Evolutionary conservation across 352 stramenopile species (phyloP).

Genomic region (Phytophthora fragariae): DNA sequence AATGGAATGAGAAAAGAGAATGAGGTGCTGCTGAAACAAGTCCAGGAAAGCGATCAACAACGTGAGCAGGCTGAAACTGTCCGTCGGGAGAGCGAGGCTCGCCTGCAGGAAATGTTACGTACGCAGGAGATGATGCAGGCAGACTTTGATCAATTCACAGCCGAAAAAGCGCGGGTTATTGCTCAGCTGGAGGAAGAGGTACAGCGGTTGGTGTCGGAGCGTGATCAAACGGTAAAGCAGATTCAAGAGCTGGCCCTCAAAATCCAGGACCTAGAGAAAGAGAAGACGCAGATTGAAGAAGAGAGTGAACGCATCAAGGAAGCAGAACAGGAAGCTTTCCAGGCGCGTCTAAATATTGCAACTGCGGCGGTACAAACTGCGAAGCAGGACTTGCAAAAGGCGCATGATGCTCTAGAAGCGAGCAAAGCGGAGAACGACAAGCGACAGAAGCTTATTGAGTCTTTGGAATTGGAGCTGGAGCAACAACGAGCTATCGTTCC

Average conservation of each 20-base stretch:
- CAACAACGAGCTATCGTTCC: constrained; percentile 4
- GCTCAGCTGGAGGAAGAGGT: constrained; percentile 33
- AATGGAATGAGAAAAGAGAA: constrained; percentile 87
- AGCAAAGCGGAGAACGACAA: constrained; percentile 40
- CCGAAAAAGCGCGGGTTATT: constrained; percentile 37
- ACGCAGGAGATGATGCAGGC: constrained; percentile 45
- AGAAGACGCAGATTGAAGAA: constrained; percentile 31
- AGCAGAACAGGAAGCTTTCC: constrained; percentile 33
- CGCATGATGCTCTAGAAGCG: constrained; percentile 25
- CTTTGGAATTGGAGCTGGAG: constrained; percentile 37
- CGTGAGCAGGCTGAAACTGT: constrained; percentile 25
- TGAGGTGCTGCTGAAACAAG: constrained; percentile 44
- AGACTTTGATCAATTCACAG: constrained; percentile 46
- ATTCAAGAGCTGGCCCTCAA: constrained; percentile 28
- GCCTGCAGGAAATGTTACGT: constrained; percentile 40
- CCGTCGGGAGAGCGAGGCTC: constrained; percentile 17
- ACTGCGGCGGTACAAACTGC: constrained; percentile 20
- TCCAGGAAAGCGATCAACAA: constrained; percentile 32
- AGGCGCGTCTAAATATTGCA: constrained; percentile 27
- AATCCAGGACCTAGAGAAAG: constrained; percentile 33
- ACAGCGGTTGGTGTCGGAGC: constrained; percentile 16
- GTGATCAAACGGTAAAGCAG: constrained; percentile 19
- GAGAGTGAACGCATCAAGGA: constrained; percentile 29
- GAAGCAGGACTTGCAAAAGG: constrained; percentile 34
- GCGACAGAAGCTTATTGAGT: constrained; percentile 33